A percentile compares a stretch with the other conserved stretches of the same genome.
Evolutionary conservation across 345 rosid species (phyloP).

Genomic region (Heritiera littoralis): DNA sequence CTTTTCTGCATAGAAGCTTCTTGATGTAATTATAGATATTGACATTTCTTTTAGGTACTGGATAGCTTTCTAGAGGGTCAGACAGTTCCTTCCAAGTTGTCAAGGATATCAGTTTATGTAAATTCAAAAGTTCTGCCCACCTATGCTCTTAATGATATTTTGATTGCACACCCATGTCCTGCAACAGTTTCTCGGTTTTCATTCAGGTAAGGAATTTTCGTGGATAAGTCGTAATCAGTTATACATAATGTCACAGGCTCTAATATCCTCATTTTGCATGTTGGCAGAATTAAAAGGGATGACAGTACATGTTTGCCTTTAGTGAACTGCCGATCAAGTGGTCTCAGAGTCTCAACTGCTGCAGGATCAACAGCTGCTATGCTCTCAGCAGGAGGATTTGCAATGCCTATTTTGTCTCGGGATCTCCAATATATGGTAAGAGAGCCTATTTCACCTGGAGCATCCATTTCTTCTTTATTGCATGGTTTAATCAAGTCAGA

Average conservation of each 20-base stretch:
- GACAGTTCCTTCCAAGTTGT: constrained; percentile 50
- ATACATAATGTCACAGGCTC: not conserved
- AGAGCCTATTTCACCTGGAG: constrained; percentile 69
- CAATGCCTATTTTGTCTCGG: constrained; percentile 66
- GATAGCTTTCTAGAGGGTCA: constrained; percentile 66
- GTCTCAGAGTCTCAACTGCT: constrained; percentile 84
- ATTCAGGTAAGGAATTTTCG: constrained; percentile 52
- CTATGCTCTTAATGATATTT: constrained; percentile 74
- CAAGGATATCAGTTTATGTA: constrained; percentile 59
- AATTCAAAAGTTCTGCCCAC: constrained; percentile 61
- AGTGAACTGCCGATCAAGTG: constrained; percentile 82
- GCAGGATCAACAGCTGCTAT: constrained; percentile 89
- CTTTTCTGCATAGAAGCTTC: constrained; percentile 9
- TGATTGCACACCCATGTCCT: constrained; percentile 82
- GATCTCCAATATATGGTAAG: constrained; percentile 89
- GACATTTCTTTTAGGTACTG: constrained; percentile 49
- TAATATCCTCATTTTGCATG: constrained; percentile 11
- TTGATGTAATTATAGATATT: not conserved
- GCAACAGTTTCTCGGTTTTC: constrained; percentile 81
- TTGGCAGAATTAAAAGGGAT: constrained; percentile 53
- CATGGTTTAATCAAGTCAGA: constrained; percentile 59
- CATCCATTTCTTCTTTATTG: constrained; percentile 46
- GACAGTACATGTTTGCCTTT: constrained; percentile 41
- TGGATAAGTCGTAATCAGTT: not conserved
- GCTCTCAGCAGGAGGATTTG: constrained; percentile 85